A percentile compares a stretch with the other conserved stretches of the same genome.
Evolutionary conservation across 73 alveolate genomes (phyloP).

Genomic region (Blepharisma stoltei): DNA sequence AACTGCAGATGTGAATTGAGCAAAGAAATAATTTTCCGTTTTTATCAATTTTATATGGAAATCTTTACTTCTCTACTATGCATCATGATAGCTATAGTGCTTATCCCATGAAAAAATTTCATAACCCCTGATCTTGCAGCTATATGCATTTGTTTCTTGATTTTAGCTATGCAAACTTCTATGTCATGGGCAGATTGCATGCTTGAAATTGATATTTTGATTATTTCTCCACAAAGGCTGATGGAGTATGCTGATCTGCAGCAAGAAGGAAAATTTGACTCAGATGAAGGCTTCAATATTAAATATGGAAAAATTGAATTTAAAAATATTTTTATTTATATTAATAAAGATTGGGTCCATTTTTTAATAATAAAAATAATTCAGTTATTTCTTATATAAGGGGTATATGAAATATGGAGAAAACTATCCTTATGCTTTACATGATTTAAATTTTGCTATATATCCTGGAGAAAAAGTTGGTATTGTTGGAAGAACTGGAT

Average conservation of each 20-base stretch:
- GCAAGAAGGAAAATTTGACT: neutral
- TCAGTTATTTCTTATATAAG: too few relatives aligned
- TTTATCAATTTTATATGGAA: neutral
- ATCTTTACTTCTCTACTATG: neutral
- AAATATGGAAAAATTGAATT: constrained; percentile 14
- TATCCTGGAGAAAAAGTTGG: constrained; percentile 34
- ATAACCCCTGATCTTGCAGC: neutral
- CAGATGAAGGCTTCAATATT: neutral
- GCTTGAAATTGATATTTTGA: neutral
- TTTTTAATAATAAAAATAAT: too few relatives aligned
- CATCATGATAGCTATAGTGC: neutral
- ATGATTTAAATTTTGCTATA: constrained; percentile 35
- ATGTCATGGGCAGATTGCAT: neutral
- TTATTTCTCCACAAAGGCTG: neutral
- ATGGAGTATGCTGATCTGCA: neutral
- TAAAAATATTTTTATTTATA: constrained; percentile 33
- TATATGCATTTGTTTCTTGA: neutral
- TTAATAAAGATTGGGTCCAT: too few relatives aligned
- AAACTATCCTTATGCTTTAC: neutral
- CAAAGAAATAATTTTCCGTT: neutral
- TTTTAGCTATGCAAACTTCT: neutral
- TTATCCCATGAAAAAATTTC: neutral
- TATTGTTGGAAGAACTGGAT: constrained; percentile 40
- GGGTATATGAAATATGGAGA: too few relatives aligned
- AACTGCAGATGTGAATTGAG: neutral